phyloP scores from a whole-genome alignment of 1,139 yeast species.

The Kluyveromyces marxianus region DNA sequence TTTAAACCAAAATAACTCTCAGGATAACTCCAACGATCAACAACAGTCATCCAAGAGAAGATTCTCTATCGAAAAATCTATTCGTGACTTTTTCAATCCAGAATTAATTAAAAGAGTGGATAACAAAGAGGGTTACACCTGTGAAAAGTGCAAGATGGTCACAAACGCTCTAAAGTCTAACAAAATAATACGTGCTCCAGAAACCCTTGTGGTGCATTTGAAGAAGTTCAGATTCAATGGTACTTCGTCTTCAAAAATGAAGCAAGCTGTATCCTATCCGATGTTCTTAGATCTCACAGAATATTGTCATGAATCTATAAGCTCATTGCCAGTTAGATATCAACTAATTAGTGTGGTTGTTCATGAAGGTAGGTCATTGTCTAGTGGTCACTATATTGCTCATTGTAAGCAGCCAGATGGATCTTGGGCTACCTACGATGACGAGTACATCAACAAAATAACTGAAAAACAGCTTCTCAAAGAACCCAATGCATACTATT shows the following conservation, averaged over 20 bases:
- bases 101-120: conserved; percentile 61
- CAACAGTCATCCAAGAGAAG: conserved; percentile 21
- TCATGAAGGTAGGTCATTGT: conserved; percentile 88
- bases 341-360: conserved; percentile 79
- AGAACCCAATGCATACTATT: conserved; percentile 85
- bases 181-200: conserved; percentile 76
- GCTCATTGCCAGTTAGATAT: conserved; percentile 48
- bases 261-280: conserved; percentile 78
- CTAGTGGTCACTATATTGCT: conserved; percentile 89
- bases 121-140: conserved; percentile 66
- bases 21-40: not conserved
- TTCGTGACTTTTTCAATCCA: conserved; percentile 72
- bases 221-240: conserved; percentile 88
- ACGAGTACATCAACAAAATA: conserved; percentile 72
- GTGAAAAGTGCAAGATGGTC: conserved; percentile 76
- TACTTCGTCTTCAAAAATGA: conserved; percentile 68
- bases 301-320: conserved; percentile 32
- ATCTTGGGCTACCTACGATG: conserved; percentile 90
- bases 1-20: not conserved
- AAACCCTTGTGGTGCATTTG: conserved; percentile 75
- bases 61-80: conserved; percentile 65
- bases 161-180: conserved; percentile 74
- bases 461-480: conserved; percentile 66
- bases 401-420: conserved; percentile 90
- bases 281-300: conserved; percentile 64